A percentile compares a stretch with the other conserved stretches of the same genome.
phyloP scores from a whole-genome alignment of 139 green algal species.

The Chara braunii region DNA sequence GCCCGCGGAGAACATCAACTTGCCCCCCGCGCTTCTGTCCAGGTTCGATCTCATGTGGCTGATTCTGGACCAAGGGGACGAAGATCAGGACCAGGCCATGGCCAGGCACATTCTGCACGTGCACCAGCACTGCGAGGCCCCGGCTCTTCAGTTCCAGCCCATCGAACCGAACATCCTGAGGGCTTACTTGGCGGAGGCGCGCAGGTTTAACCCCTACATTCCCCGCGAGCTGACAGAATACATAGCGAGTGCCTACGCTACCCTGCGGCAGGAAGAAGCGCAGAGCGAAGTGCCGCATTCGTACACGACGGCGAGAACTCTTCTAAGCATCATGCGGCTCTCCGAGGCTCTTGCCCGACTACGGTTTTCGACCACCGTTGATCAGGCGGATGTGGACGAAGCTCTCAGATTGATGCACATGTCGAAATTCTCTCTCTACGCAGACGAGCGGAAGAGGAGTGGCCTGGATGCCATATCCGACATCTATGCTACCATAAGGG shows the following conservation, averaged over 20 bases:
- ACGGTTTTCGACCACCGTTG: constrained; percentile 52
- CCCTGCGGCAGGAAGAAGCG: constrained; percentile 70
- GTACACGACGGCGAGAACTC: constrained; percentile 78
- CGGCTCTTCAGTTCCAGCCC: constrained; percentile 35
- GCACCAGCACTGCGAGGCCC: constrained; percentile 52
- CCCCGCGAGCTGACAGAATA: constrained; percentile 78
- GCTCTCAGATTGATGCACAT: constrained; percentile 84
- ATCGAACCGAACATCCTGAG: constrained; percentile 9
- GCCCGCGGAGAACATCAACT: constrained; percentile 94
- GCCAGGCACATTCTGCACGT: constrained; percentile 88
- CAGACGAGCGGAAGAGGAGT: constrained; percentile 13
- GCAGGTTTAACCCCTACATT: constrained; percentile 60
- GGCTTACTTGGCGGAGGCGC: constrained; percentile 68
- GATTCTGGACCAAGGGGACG: constrained; percentile 78
- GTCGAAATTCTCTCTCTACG: constrained; percentile 71
- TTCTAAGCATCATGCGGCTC: constrained; percentile 91
- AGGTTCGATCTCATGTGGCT: constrained; percentile 98
- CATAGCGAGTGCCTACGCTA: constrained; percentile 74
- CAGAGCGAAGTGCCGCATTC: constrained; percentile 33
- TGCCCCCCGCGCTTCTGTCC: constrained; percentile 81
- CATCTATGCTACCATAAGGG: constrained; percentile 47
- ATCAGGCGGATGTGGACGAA: constrained; percentile 85
- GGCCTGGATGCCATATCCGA: constrained; percentile 33
- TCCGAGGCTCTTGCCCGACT: constrained; percentile 73
- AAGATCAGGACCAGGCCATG: constrained; percentile 66